Conservation (phyloP, 192 early-diverging fungal genomes). For the Oehlia diaphana region DNA sequence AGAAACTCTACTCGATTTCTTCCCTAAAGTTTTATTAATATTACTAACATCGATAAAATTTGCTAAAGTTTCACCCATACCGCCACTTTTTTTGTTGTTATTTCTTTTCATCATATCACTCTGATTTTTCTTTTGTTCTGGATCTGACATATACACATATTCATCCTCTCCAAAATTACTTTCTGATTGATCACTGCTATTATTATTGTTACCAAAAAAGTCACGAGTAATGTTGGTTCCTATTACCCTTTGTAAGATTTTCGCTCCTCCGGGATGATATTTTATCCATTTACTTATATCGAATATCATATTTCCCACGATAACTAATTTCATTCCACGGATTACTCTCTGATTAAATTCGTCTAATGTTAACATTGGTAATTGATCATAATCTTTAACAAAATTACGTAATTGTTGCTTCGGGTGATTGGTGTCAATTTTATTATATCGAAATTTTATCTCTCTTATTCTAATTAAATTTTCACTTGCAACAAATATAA, state of each 20-base stretch:
- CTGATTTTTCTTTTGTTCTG: neutral
- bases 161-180: neutral
- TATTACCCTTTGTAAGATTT: constrained; percentile 29
- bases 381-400: neutral
- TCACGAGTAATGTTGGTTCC: constrained; percentile 15
- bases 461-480: neutral
- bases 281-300: constrained; percentile 29
- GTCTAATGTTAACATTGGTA: neutral
- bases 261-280: constrained; percentile 23
- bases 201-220: neutral
- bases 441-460: neutral
- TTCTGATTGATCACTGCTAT: neutral
- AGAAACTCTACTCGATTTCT: neutral
- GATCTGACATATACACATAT: neutral
- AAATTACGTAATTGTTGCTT: neutral
- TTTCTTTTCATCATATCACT: neutral
- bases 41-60: neutral
- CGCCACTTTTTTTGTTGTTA: neutral
- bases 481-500: neutral
- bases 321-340: constrained; percentile 7
- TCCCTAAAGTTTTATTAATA: neutral
- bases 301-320: constrained; percentile 7
- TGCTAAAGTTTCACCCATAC: neutral
- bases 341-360: constrained; percentile 11
- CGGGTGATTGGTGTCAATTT: neutral